Base-by-base conservation (phyloP, 345 rosid genomes). In the Ailanthus altissimus region DNA sequence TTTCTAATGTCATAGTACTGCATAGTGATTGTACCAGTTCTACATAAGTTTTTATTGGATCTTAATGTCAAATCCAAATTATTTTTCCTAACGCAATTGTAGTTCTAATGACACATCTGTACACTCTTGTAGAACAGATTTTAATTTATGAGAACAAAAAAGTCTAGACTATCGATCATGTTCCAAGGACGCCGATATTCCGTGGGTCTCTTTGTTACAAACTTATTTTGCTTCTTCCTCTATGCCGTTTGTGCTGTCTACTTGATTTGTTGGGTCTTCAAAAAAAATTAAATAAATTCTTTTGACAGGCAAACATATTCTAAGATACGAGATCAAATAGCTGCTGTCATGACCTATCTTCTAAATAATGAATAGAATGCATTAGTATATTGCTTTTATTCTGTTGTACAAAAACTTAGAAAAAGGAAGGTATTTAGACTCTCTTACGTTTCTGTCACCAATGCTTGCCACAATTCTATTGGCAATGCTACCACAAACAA, bases 1-100 rank as follows among this genome's bases (percentile, higher is more conserved):
- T 91, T 94, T 80, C 99, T 84, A 73, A 97, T 83, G 76, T 97
- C 99, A 75, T 97, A 97, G 81, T 92, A 88, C 99, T 97, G 88
- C 88, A 91, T 46, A 47, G 68, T 66, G 68, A 66, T 49, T 45
- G 51, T 14, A 72, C 71, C 63, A 28, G n/a, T n/a, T n/a, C n/a
- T n/a, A n/a, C n/a, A n/a, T n/a, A n/a, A n/a, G n/a, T n/a, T n/a
- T n/a, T n/a, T n/a, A n/a, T n/a, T n/a, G n/a, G 8, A 61, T 61
- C 2, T 51, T 51, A 25, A 43, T 16, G 16, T 61, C 21, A 32
- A 61, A 61, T 61, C 45, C 9, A 61, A n/a, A 21, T 54, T 28
- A 47, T 7, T n/a, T 42, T 6, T 45, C 0, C 16, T 43, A 36
- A 15, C 38, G 21, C 15, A 15, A 64, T 32, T 1, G 38, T 32